phyloP scores from a whole-genome alignment of 768 basidiomycete species.

The Termitomyces sp. region DNA sequence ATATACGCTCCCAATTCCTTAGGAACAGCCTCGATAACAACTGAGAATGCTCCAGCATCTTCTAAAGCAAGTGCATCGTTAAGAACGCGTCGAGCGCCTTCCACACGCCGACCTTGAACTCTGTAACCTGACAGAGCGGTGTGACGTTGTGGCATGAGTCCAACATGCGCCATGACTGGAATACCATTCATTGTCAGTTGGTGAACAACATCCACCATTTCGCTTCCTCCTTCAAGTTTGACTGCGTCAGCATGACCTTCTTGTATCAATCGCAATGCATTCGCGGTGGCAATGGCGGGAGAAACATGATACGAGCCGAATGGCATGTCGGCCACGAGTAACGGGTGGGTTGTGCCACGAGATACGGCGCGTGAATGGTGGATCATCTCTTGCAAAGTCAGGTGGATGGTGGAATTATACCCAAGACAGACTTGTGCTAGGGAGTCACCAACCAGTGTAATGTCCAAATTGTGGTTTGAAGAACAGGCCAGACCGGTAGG shows the following conservation, averaged over 20 bases:
- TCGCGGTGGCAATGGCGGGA: slow-evolving; percentile 62
- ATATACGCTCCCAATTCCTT: slow-evolving; percentile 73
- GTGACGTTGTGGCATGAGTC: slow-evolving; percentile 87
- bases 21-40: slow-evolving; percentile 93
- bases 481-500: slow-evolving; percentile 74
- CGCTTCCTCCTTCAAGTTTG: slow-evolving; percentile 89
- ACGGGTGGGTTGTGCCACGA: slow-evolving; percentile 74
- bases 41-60: slow-evolving; percentile 81
- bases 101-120: slow-evolving; percentile 77
- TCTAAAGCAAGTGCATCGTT: slow-evolving; percentile 67
- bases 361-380: slow-evolving; percentile 87
- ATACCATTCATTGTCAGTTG: slow-evolving; percentile 76
- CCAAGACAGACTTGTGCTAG: slow-evolving; percentile 95
- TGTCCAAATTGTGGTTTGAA: slow-evolving; percentile 62
- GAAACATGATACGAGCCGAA: slow-evolving; percentile 84
- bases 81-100: slow-evolving; percentile 56
- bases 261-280: slow-evolving; percentile 76
- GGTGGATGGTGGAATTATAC: slow-evolving; percentile 75
- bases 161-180: slow-evolving; percentile 93
- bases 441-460: slow-evolving; percentile 93
- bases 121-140: slow-evolving; percentile 82
- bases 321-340: slow-evolving; percentile 93
- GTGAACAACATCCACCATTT: slow-evolving; percentile 66
- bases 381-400: slow-evolving; percentile 90
- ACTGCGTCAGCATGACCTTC: slow-evolving; percentile 86